Percentiles rank a stretch among this genome's conserved stretches.
These are phyloP conservation scores for Ceriops zippeliana DNA, from an alignment of 345 rosid genomes.

Conservation along the genomic window DNA sequence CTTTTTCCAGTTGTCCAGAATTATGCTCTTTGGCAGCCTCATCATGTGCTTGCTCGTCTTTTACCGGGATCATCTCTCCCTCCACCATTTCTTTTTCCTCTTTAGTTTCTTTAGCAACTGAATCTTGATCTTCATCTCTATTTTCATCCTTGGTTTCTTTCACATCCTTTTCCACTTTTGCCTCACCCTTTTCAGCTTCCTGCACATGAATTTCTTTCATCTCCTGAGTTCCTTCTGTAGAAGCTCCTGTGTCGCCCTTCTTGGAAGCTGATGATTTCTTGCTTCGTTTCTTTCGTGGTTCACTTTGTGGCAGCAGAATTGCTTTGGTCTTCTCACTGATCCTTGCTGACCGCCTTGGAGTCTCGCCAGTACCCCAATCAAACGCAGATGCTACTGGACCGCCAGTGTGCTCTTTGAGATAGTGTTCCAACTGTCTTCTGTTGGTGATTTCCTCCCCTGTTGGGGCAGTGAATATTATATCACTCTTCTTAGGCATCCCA, in stretches of 20 bases:
- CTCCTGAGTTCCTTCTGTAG: constrained; percentile 19
- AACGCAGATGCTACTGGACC: constrained; percentile 28
- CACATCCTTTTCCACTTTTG: constrained; percentile 22
- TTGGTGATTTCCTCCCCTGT: constrained; percentile 30
- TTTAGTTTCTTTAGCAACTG: constrained; percentile 19
- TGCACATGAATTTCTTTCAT: constrained; percentile 32
- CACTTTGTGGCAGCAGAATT: constrained; percentile 13
- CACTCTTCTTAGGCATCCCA: constrained; percentile 22
- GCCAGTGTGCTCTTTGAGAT: constrained; percentile 33
- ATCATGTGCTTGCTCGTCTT: constrained; percentile 24
- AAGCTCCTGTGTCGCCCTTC: constrained; percentile 13
- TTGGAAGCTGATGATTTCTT: constrained; percentile 20
- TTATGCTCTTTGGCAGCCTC: constrained; percentile 21
- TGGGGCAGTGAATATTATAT: constrained; percentile 28
- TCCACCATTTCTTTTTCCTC: constrained; percentile 20
- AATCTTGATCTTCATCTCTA: constrained; percentile 8
- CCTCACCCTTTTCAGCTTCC: constrained; percentile 30
- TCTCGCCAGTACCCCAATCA: constrained; percentile 35
- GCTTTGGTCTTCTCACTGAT: constrained; percentile 29
- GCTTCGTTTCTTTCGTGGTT: constrained; percentile 22
- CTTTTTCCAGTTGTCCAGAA: constrained; percentile 20
- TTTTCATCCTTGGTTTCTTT: constrained; percentile 14
- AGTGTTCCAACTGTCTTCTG: constrained; percentile 35
- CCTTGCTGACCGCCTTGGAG: constrained; percentile 35
- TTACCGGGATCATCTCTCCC: constrained; percentile 19